Evolutionary conservation across 176 grass and related monocot species (phyloP).

Genomic region (sorghum (Sorghum bicolor)): DNA sequence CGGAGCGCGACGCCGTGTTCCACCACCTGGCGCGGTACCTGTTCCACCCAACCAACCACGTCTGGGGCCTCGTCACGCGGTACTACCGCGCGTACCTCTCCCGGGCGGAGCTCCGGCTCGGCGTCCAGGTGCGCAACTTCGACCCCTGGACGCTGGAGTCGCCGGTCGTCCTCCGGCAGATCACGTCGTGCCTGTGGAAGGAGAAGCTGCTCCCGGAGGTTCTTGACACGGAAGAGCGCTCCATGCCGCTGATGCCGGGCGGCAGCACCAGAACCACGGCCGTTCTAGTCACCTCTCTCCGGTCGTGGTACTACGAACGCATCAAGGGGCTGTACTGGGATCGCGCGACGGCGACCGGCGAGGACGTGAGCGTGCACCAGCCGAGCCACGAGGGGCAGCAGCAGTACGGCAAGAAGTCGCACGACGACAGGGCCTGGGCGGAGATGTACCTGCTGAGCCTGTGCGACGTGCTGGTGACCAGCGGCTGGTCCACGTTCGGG

Average conservation of each 20-base stretch:
- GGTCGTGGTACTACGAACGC: conserved; percentile 20
- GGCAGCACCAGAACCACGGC: neutral
- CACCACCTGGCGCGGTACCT: conserved; percentile 57
- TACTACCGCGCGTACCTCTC: conserved; percentile 50
- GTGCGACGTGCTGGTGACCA: conserved; percentile 38
- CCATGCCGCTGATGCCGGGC: neutral
- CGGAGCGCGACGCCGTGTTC: conserved; percentile 56
- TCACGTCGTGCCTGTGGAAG: conserved; percentile 32
- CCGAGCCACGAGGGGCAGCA: conserved; percentile 46
- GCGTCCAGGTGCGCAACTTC: conserved; percentile 54
- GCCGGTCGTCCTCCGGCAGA: conserved; percentile 28
- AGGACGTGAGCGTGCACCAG: conserved; percentile 45
- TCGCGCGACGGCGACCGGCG: conserved; percentile 21
- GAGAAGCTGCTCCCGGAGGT: conserved; percentile 44
- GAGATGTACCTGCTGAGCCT: conserved; percentile 49
- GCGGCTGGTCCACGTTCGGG: conserved; percentile 42
- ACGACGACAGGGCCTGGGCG: conserved; percentile 39
- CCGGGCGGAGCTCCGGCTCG: conserved; percentile 28
- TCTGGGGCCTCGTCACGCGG: conserved; percentile 60
- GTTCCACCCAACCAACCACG: conserved; percentile 55
- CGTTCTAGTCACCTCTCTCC: conserved; percentile 32
- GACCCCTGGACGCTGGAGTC: neutral
- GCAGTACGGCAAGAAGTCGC: conserved; percentile 14
- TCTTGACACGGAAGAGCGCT: neutral
- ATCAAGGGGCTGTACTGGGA: conserved; percentile 43